phyloP scores from a whole-genome alignment of 331 rosid species.

The Arachis monticola region DNA sequence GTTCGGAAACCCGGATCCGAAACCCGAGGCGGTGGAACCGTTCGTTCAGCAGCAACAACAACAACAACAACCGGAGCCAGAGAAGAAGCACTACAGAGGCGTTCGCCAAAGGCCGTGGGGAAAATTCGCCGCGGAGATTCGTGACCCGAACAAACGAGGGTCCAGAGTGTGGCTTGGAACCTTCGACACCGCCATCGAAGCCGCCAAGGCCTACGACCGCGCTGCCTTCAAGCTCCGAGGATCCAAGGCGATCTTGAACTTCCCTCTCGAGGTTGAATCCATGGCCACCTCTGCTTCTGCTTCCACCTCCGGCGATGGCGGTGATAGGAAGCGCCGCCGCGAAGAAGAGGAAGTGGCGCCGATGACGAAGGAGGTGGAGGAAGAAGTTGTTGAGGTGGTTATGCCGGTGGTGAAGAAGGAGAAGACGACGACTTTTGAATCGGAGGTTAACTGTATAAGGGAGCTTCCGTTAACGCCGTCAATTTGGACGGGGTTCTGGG shows the following conservation, averaged over 20 bases:
- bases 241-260: slow-evolving; percentile 86
- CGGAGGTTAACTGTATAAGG: slow-evolving; percentile 26
- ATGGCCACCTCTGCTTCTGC: not conserved
- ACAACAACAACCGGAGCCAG: slow-evolving; percentile 31
- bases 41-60: slow-evolving; percentile 27
- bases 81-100: slow-evolving; percentile 75
- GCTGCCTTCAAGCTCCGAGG: slow-evolving; percentile 95
- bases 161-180: slow-evolving; percentile 98
- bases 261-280: slow-evolving; percentile 68
- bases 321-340: slow-evolving; percentile 66
- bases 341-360: slow-evolving; percentile 42
- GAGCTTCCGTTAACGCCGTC: slow-evolving; percentile 89
- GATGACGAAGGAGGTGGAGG: slow-evolving; percentile 22
- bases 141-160: slow-evolving; percentile 89
- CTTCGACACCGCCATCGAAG: slow-evolving; percentile 82
- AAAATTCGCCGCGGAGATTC: slow-evolving; percentile 91
- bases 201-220: slow-evolving; percentile 90
- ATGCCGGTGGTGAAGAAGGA: slow-evolving; percentile 66
- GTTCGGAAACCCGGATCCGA: slow-evolving; percentile 45
- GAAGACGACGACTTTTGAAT: slow-evolving; percentile 45
- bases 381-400: slow-evolving; percentile 36
- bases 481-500: slow-evolving; percentile 66
- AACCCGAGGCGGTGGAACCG: slow-evolving; percentile 24
- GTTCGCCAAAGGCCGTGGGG: slow-evolving; percentile 98
- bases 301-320: not conserved